These are phyloP conservation scores for Tylopilus subfusipes DNA, from an alignment of 768 basidiomycete species.

Conservation along the genomic window DNA sequence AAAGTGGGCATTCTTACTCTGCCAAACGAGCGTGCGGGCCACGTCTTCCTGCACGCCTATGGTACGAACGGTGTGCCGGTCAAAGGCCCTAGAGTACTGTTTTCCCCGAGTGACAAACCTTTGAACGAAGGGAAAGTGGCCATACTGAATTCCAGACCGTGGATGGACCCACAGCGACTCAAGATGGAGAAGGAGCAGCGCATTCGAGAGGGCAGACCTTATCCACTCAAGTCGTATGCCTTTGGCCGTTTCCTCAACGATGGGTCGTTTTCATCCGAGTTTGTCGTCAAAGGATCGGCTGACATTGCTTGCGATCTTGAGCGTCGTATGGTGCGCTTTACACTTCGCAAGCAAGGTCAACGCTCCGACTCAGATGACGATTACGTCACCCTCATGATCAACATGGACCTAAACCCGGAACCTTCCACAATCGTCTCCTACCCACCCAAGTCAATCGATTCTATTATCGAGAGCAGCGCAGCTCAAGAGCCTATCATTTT, in stretches of 20 bases:
- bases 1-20: conserved; percentile 32
- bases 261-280: conserved; percentile 34
- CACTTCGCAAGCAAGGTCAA: conserved; percentile 25
- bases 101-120: conserved; percentile 22
- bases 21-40: conserved; percentile 18
- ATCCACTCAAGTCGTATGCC: conserved; percentile 23
- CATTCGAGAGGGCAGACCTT: conserved; percentile 20
- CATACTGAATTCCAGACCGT: conserved; percentile 21
- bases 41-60: conserved; percentile 27
- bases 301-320: conserved; percentile 38
- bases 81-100: conserved; percentile 22
- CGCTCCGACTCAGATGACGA: neutral
- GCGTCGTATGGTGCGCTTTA: conserved; percentile 30
- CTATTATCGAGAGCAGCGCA: conserved; percentile 15
- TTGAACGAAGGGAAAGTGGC: conserved; percentile 23
- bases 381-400: neutral
- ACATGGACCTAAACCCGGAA: neutral
- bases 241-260: conserved; percentile 38
- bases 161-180: conserved; percentile 32
- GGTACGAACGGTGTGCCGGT: conserved; percentile 24
- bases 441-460: conserved; percentile 15
- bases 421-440: conserved; percentile 21
- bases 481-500: conserved; percentile 25
- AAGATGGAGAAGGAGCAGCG: conserved; percentile 23
- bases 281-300: conserved; percentile 22